Evolutionary conservation across 1,284 basidiomycete species (phyloP).

Genomic region (Heterobasidion irregulare): DNA sequence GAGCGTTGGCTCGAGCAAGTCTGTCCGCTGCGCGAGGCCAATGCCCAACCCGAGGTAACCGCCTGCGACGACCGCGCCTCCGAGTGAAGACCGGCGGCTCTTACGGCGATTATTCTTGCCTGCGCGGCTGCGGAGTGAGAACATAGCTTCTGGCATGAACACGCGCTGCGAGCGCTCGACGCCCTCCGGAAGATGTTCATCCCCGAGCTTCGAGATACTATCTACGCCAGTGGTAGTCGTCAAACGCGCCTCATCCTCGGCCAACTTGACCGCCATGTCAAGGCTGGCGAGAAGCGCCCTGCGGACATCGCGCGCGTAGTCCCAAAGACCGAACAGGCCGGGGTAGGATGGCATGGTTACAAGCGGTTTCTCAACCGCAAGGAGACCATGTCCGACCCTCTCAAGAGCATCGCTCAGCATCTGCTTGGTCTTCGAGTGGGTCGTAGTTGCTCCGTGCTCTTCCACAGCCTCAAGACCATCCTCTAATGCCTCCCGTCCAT

Average conservation of each 20-base stretch:
- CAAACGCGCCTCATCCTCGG: constrained; percentile 79
- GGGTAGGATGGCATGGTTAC: constrained; percentile 77
- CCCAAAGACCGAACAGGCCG: constrained; percentile 81
- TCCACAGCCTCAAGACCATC: constrained; percentile 75
- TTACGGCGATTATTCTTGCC: constrained; percentile 40
- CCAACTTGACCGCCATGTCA: constrained; percentile 74
- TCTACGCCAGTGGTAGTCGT: constrained; percentile 67
- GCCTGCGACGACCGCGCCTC: constrained; percentile 59
- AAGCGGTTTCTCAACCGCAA: constrained; percentile 41
- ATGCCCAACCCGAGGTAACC: constrained; percentile 69
- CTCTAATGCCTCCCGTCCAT: constrained; percentile 68
- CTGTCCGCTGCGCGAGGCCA: constrained; percentile 60
- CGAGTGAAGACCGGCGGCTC: constrained; percentile 33
- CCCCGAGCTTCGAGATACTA: constrained; percentile 64
- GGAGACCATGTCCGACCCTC: constrained; percentile 69
- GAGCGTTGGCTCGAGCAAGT: constrained; percentile 66
- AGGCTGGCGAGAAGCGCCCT: constrained; percentile 72
- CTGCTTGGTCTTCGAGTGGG: constrained; percentile 48
- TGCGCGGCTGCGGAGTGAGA: constrained; percentile 44
- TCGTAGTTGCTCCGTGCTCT: constrained; percentile 60
- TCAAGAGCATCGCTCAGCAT: constrained; percentile 71
- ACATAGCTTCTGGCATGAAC: constrained; percentile 97
- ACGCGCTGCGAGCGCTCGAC: constrained; percentile 78
- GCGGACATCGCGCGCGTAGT: constrained; percentile 85
- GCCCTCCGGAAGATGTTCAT: constrained; percentile 73